Base-by-base conservation (phyloP, 2,329 filamentous ascomycete genomes). In the Microdochium nivale region DNA sequence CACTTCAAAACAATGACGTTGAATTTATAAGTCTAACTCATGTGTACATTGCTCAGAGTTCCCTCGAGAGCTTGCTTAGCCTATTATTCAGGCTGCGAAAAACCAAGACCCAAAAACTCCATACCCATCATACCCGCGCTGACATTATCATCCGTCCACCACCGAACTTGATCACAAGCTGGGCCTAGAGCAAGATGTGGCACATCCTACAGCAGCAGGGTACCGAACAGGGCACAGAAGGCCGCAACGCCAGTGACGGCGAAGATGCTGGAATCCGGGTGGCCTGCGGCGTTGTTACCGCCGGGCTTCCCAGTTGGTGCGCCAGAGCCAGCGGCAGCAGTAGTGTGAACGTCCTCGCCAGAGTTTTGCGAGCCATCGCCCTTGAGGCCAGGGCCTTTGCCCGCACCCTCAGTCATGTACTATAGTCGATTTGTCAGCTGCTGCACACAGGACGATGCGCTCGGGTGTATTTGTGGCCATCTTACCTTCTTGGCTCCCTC, bases 281-380 rank as follows among this genome's bases (percentile, higher is more conserved):
- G 59, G 51, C 62, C 59, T n/a, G 65, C 67, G 37, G 59, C 63
- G 23, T 55, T 63, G 47, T 59, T 67, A 55, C 70, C 70, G 16
- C 40, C 11, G 52, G 67, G 69, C 30, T 67, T 62, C 7, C 60
- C 58, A n/a, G 69, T 68, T 11, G 64, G 63, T 4, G 63, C 63
- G 32, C 69, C 71, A 27, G 70, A 71, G 35, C 70, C 70, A 24
- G 70, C 63, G 1, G 58, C 47, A 33, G 70, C 69, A 49, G 67
- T 67, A 33, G 69, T 70, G 37, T 76, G 74, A 19, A 72, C 73
- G 46, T 75, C 70, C 51, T 71, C 71, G 5, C 67, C 70, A 11
- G 74, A 71, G 49, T 75, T 71, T 68, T 82, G 79, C 23, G 79
- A 83, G 24, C 79, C 79, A 21, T 63, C 59, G 5, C 78, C 78